Evolutionary conservation across 768 basidiomycete genomes (phyloP).

Genomic region (Grammothele lineata): DNA sequence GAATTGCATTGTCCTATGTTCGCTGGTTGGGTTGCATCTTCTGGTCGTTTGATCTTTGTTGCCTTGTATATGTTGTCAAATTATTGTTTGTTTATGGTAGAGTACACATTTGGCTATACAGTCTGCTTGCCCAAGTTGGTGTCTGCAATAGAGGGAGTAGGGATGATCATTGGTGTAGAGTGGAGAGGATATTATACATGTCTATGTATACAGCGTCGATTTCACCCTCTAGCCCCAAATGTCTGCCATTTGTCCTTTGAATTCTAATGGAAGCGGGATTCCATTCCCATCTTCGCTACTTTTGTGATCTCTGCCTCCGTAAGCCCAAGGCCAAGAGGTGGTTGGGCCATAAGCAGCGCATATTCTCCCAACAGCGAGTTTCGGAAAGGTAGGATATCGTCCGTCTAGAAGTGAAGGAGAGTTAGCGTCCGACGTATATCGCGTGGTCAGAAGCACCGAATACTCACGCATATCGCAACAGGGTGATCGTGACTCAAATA

Average conservation of each 20-base stretch:
- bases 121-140: too few species aligned
- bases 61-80: background rate
- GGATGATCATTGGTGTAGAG: too few species aligned
- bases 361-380: conserved; percentile 76
- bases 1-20: background rate
- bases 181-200: too few species aligned
- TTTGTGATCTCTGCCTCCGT: conserved; percentile 48
- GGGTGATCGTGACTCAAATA: conserved; percentile 65
- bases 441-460: too few species aligned
- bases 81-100: too few species aligned
- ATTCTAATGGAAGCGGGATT: conserved; percentile 32
- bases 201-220: too few species aligned
- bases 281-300: conserved; percentile 62
- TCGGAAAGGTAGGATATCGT: conserved; percentile 75
- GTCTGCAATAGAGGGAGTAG: too few species aligned
- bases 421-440: conserved; percentile 1
- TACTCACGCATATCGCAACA: conserved; percentile 70
- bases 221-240: too few species aligned
- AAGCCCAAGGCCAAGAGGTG: conserved; percentile 72
- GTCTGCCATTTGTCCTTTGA: too few species aligned
- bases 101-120: too few species aligned
- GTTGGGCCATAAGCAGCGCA: conserved; percentile 66
- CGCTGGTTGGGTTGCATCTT: background rate
- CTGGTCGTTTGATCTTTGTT: background rate
- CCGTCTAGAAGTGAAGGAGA: conserved; percentile 57